These are phyloP conservation scores for Eucalyptus marginata DNA, from an alignment of 345 rosid genomes.

Conservation along the genomic window DNA sequence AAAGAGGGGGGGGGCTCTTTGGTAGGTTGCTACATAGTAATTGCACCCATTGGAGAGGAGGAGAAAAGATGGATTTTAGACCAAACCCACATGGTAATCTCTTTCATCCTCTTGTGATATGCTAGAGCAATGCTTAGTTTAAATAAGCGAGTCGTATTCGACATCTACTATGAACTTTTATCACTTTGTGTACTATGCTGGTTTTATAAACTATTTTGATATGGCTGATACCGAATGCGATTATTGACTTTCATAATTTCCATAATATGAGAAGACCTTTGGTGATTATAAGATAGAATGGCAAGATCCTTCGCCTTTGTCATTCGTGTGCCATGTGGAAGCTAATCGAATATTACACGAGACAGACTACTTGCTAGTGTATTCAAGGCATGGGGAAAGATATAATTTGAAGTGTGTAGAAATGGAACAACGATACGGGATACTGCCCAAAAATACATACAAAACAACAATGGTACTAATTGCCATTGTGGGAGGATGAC, in stretches of 20 bases:
- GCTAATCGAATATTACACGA: fast-evolving
- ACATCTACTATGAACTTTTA: fast-evolving
- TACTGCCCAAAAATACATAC: too few species aligned
- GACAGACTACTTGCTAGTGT: fast-evolving
- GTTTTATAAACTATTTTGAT: fast-evolving
- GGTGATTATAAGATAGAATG: background rate
- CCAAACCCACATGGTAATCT: background rate
- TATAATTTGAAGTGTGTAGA: background rate
- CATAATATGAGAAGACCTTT: background rate
- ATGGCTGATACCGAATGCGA: fast-evolving
- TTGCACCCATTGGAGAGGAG: background rate
- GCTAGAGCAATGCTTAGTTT: background rate
- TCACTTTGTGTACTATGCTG: fast-evolving
- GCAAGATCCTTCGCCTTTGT: fast-evolving
- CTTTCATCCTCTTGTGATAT: background rate
- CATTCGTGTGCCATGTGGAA: fast-evolving
- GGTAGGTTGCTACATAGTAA: background rate
- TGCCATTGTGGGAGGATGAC: background rate
- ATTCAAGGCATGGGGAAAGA: background rate
- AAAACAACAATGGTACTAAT: fast-evolving
- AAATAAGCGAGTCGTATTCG: fast-evolving
- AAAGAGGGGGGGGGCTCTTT: background rate
- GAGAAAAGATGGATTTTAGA: background rate
- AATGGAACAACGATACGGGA: fast-evolving
- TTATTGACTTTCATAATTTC: background rate